Evolutionary conservation across 139 green algal species (phyloP), one percentile per base, ranked within the genome.

Genomic region (Bryopsis sp.): DNA sequence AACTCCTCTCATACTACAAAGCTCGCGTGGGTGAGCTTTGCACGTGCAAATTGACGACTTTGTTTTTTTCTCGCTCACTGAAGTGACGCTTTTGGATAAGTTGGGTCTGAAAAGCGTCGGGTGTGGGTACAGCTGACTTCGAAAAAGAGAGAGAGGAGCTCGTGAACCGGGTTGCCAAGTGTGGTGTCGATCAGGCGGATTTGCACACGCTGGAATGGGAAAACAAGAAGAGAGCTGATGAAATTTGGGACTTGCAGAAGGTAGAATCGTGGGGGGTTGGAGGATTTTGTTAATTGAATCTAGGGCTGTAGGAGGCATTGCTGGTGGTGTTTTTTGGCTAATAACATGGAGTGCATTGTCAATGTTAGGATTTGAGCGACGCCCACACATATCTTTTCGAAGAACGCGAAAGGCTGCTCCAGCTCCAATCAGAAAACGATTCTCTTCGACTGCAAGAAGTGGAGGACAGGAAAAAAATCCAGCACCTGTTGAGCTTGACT

Each of bases 371-470:
- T 0, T 73, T 96, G 1, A 87, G 79, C 58, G 82, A 91, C 62
- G 83, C 88, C 0, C 88, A 96, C 72, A 86, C 81, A 28, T 91
- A 81, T 60, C 73, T 96, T 6, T 96, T 93, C 76, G 86, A 94
- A 50, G 88, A 96, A 76, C 74, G 88, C 11, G 82, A 92, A 75
- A 82, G 88, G 1, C 63, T 96, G 39, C 79, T 96, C 34, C 72
- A 74, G 7, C 72, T 94, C 28, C 86, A 93, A 35, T 81, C 84
- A 1, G 86, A 93, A 65, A 92, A 93, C 67, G 89, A 94, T 57
- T 83, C 89, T 48, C 80, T 93, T 8, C 79, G 81, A 58, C 75
- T 92, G 64, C 84, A 88, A 71, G 83, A 92, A 71, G 71, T 86
- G 8, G 81, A 91, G 37, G 83, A 92, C 62, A 50, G 85, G 8